Evolutionary conservation across 2,329 filamentous ascomycete species (phyloP).

Genomic region (Talaromyces sp.): DNA sequence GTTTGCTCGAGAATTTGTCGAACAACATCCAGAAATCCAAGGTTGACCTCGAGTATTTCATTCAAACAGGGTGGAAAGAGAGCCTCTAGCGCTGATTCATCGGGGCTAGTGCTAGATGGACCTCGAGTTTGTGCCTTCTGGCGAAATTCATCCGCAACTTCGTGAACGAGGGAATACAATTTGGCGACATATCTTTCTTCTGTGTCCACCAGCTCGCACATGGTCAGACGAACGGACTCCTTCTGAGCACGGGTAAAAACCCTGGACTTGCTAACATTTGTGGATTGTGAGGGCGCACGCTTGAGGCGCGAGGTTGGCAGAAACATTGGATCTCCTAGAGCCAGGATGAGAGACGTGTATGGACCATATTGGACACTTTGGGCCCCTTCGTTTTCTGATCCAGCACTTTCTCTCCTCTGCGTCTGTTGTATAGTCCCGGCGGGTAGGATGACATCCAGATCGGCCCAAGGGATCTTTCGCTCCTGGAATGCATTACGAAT

Average conservation of each 20-base stretch:
- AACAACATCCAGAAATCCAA: slow-evolving; percentile 76
- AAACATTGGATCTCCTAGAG: slow-evolving; percentile 83
- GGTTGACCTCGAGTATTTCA: slow-evolving; percentile 78
- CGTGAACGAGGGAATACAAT: slow-evolving; percentile 77
- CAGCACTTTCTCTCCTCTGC: slow-evolving; percentile 62
- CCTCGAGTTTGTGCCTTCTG: slow-evolving; percentile 64
- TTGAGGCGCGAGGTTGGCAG: slow-evolving; percentile 82
- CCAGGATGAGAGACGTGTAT: slow-evolving; percentile 74
- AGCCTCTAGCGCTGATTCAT: slow-evolving; percentile 69
- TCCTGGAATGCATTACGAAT: slow-evolving; percentile 77
- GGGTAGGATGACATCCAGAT: slow-evolving; percentile 84
- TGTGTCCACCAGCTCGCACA: slow-evolving; percentile 88
- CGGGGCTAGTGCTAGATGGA: slow-evolving; percentile 68
- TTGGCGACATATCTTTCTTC: slow-evolving; percentile 93
- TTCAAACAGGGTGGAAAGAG: slow-evolving; percentile 82
- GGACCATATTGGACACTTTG: slow-evolving; percentile 66
- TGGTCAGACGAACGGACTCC: slow-evolving; percentile 79
- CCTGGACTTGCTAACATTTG: slow-evolving; percentile 74
- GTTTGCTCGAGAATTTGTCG: slow-evolving; percentile 77
- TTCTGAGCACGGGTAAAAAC: slow-evolving; percentile 82
- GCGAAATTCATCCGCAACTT: slow-evolving; percentile 79
- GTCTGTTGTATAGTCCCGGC: slow-evolving; percentile 71
- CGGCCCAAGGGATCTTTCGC: slow-evolving; percentile 80
- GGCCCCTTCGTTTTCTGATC: slow-evolving; percentile 40
- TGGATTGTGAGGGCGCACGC: slow-evolving; percentile 84